Conservation (phyloP, 2,329 filamentous ascomycete species). For the Drechslera avenae region DNA sequence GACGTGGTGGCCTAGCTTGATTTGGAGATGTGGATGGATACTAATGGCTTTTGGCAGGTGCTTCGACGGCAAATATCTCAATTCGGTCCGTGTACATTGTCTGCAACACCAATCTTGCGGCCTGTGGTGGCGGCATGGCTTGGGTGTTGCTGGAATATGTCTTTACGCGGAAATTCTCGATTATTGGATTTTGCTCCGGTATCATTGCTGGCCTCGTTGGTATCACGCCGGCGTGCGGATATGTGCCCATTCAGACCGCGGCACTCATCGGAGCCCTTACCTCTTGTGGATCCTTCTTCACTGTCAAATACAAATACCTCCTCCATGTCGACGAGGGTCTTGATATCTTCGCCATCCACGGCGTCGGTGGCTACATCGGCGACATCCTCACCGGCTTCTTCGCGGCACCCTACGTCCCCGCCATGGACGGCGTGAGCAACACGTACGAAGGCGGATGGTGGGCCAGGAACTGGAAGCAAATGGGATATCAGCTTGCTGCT, state of each 20-base stretch:
- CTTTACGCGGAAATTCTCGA: conserved; percentile 55
- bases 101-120: conserved; percentile 65
- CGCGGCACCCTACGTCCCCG: conserved; percentile 56
- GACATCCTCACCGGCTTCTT: conserved; percentile 64
- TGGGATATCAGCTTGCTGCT: conserved; percentile 63
- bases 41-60: conserved; percentile 16
- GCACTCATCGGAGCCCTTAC: conserved; percentile 60
- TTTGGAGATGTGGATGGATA: not conserved
- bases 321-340: conserved; percentile 63
- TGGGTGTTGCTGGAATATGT: conserved; percentile 62
- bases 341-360: conserved; percentile 66
- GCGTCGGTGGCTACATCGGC: conserved; percentile 63
- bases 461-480: conserved; percentile 59
- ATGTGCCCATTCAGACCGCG: conserved; percentile 58
- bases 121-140: conserved; percentile 59
- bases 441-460: conserved; percentile 57
- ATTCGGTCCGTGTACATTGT: conserved; percentile 61
- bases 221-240: conserved; percentile 64
- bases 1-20: too few species aligned
- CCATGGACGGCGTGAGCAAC: conserved; percentile 58
- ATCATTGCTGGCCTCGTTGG: conserved; percentile 63
- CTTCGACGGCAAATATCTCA: conserved; percentile 56
- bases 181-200: conserved; percentile 60
- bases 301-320: conserved; percentile 56
- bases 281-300: conserved; percentile 54